phyloP scores from a whole-genome alignment of 345 rosid genomes.

The Noccaea bulbosa region DNA sequence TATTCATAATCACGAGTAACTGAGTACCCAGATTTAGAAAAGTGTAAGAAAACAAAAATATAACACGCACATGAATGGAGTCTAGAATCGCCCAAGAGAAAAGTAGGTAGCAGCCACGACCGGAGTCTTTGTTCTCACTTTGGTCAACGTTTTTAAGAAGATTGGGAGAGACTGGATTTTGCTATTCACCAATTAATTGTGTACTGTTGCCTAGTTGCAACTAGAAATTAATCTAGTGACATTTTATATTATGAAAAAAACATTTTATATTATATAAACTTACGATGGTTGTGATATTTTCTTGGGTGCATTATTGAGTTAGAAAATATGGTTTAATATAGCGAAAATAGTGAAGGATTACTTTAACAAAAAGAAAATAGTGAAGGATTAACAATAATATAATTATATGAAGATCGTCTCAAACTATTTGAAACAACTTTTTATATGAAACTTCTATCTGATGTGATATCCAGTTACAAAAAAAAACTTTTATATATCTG shows the following conservation, averaged over 20 bases:
- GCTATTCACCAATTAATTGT: background rate
- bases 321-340: background rate
- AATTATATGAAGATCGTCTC: background rate
- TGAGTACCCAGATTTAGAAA: background rate
- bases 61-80: conserved; percentile 20
- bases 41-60: background rate
- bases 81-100: conserved; percentile 20
- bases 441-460: background rate
- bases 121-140: conserved; percentile 21
- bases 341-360: background rate
- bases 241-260: background rate
- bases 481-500: background rate
- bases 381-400: background rate
- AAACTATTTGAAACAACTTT: background rate
- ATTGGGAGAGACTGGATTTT: conserved; percentile 2
- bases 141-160: conserved; percentile 32
- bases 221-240: background rate
- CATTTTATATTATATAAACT: background rate
- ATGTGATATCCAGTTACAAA: no score
- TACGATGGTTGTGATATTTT: background rate
- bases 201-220: background rate
- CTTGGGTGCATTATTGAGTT: conserved; percentile 17
- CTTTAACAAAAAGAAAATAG: no score
- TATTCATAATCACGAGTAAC: background rate
- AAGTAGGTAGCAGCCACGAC: conserved; percentile 40